Percentiles rank a stretch among this genome's conserved stretches.
Conservation (phyloP, 768 basidiomycete species). For the Rhodotorula kratochvilovae region DNA sequence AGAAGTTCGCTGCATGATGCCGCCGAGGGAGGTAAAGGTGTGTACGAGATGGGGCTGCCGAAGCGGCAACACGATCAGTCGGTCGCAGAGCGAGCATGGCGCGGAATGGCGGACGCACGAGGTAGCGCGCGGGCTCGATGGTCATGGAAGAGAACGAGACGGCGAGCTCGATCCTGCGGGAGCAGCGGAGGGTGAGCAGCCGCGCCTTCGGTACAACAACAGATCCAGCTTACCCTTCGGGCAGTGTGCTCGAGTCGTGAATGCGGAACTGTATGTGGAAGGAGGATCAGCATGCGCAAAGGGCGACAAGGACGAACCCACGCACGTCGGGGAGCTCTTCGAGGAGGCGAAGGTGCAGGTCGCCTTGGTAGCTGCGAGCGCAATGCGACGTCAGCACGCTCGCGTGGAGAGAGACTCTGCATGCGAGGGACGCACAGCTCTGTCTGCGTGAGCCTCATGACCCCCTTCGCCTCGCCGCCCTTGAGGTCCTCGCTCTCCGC, state of each 20-base stretch:
- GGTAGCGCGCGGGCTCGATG: conserved; percentile 45
- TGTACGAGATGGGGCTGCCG: conserved; percentile 41
- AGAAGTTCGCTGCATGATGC: conserved; percentile 36
- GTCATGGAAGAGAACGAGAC: conserved; percentile 48
- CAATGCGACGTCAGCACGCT: background rate
- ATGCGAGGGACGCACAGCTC: conserved; percentile 44
- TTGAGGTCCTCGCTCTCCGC: conserved; percentile 39
- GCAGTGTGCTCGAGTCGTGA: background rate
- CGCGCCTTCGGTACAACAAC: conserved; percentile 7
- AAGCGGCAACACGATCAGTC: background rate
- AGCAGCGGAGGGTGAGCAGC: background rate
- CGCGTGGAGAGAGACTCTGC: background rate
- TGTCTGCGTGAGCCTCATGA: conserved; percentile 47
- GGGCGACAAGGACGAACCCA: too few species aligned
- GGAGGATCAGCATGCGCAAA: too few species aligned
- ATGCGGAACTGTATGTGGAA: conserved; percentile 24
- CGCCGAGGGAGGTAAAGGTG: conserved; percentile 39
- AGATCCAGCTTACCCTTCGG: conserved; percentile 13
- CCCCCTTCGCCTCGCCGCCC: conserved; percentile 35
- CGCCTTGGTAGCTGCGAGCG: conserved; percentile 17
- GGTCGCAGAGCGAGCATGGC: background rate
- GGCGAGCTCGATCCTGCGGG: conserved; percentile 40
- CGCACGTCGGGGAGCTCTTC: conserved; percentile 47
- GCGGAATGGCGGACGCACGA: too few species aligned
- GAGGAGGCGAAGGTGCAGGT: conserved; percentile 45